Conservation (phyloP, 2,329 filamentous ascomycete genomes). For the Botrytis hyacinthi region DNA sequence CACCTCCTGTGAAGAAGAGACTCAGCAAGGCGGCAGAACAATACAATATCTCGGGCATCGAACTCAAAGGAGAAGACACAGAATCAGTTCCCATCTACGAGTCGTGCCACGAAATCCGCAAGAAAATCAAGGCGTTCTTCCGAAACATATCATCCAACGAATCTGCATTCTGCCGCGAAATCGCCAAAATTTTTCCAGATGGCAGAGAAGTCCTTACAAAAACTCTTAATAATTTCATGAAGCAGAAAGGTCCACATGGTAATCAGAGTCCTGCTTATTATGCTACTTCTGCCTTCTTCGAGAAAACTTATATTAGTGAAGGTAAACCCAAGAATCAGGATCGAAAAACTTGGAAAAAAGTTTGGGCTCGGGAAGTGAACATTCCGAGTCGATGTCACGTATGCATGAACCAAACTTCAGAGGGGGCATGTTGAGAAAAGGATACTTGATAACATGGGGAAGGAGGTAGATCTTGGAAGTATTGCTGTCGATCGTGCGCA, state of each 20-base stretch:
- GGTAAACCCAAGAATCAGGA: slow-evolving; percentile 52
- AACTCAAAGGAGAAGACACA: neutral
- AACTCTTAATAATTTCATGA: neutral
- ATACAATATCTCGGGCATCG: neutral
- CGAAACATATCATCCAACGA: neutral
- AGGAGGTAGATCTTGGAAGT: neutral
- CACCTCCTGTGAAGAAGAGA: neutral
- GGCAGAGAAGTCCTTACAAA: neutral
- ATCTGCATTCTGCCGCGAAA: neutral
- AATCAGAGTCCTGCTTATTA: slow-evolving; percentile 48
- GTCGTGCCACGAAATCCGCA: neutral
- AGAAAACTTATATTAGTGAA: slow-evolving; percentile 54
- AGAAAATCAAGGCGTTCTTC: neutral
- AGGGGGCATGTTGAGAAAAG: neutral
- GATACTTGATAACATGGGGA: neutral
- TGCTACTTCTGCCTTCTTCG: slow-evolving; percentile 56
- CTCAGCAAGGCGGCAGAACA: neutral
- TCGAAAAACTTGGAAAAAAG: slow-evolving; percentile 51
- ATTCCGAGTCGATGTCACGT: neutral
- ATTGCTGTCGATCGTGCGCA: neutral
- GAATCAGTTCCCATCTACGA: neutral
- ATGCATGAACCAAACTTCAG: neutral
- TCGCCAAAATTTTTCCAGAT: neutral
- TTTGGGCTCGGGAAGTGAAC: neutral
- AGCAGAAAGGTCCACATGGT: neutral